phyloP scores from a whole-genome alignment of 176 grass and related monocot species.

The Eremochloa ophiuroides region DNA sequence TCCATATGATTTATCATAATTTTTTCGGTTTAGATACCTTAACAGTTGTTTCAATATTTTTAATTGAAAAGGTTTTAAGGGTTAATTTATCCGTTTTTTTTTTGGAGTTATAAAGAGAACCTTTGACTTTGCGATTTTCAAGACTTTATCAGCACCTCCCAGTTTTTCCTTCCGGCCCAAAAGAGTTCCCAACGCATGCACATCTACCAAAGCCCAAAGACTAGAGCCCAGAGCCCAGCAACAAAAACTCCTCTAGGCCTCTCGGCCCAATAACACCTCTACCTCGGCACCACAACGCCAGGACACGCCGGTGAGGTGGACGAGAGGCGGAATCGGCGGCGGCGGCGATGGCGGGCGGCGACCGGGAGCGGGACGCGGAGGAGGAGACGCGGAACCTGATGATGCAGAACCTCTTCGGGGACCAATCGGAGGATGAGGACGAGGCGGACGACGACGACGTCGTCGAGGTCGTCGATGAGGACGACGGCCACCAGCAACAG shows the following conservation, averaged over 20 bases:
- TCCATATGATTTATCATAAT: no score
- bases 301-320: neutral
- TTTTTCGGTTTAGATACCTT: no score
- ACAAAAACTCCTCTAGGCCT: neutral
- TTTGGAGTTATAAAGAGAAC: no score
- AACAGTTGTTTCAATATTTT: no score
- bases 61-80: no score
- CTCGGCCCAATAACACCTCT: neutral
- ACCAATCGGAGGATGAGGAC: conserved; percentile 91
- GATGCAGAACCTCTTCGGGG: conserved; percentile 98
- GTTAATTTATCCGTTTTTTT: no score
- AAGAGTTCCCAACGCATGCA: neutral
- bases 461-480: conserved; percentile 62
- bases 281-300: neutral
- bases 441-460: conserved; percentile 47
- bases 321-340: neutral
- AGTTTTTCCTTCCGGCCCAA: neutral
- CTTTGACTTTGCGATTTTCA: no score
- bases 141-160: neutral
- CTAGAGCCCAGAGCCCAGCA: neutral
- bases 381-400: conserved; percentile 82
- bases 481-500: conserved; percentile 22
- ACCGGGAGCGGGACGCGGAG: conserved; percentile 56
- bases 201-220: neutral
- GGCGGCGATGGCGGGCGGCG: conserved; percentile 34